These are phyloP conservation scores for Fusarium continuum DNA, from an alignment of 2,329 filamentous ascomycete species.

Conservation along the genomic window DNA sequence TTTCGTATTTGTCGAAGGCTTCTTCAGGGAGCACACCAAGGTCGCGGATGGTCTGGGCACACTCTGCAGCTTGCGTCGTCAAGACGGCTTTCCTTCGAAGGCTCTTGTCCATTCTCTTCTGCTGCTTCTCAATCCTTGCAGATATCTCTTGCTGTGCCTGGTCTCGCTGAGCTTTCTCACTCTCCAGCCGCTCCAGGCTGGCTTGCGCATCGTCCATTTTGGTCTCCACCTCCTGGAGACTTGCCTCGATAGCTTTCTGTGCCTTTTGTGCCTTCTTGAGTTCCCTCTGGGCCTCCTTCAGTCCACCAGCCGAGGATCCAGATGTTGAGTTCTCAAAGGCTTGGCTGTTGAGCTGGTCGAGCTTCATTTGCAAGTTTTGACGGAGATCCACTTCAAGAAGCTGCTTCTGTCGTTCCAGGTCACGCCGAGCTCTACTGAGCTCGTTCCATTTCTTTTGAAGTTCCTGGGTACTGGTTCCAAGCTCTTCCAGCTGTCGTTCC, in stretches of 20 bases:
- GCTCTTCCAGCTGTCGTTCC: constrained; percentile 78
- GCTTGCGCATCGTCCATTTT: constrained; percentile 66
- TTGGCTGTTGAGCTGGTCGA: constrained; percentile 84
- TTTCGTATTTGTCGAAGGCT: constrained; percentile 89
- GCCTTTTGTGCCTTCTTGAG: constrained; percentile 79
- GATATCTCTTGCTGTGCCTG: constrained; percentile 79
- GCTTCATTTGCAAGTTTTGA: constrained; percentile 86
- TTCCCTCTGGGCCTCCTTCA: constrained; percentile 83
- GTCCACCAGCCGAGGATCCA: constrained; percentile 68
- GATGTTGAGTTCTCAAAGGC: constrained; percentile 72
- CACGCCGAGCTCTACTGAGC: constrained; percentile 75
- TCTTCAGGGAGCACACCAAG: constrained; percentile 93
- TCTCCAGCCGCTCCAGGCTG: constrained; percentile 65
- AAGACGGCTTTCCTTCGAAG: constrained; percentile 87
- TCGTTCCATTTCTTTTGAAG: constrained; percentile 81
- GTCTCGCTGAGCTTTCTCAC: constrained; percentile 69
- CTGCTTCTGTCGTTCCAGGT: constrained; percentile 82
- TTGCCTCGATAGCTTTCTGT: constrained; percentile 72
- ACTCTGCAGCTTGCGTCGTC: constrained; percentile 79
- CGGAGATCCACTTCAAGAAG: constrained; percentile 86
- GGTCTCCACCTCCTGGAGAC: constrained; percentile 77
- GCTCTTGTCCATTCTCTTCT: constrained; percentile 91
- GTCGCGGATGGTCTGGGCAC: constrained; percentile 88
- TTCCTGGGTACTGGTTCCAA: constrained; percentile 75
- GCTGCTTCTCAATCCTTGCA: constrained; percentile 80